Evolutionary conservation across 2,329 filamentous ascomycete species (phyloP).

Genomic region (Penicillium frequentans): DNA sequence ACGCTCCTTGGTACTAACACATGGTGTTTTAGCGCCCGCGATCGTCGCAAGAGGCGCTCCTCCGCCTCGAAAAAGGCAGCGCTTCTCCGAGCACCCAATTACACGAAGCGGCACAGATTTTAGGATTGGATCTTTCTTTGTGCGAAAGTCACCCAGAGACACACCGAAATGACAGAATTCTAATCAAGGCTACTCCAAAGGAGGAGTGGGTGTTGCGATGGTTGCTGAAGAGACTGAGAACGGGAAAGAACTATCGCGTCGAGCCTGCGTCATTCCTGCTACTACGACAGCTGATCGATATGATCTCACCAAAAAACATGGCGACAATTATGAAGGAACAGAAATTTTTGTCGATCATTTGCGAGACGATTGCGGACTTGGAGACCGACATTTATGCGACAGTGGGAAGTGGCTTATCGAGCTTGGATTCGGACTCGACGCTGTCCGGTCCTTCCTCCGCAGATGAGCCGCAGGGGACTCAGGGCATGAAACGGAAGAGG

Average conservation of each 20-base stretch:
- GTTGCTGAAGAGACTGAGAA: conserved; percentile 62
- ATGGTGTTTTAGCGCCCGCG: conserved; percentile 33
- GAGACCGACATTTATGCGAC: conserved; percentile 31
- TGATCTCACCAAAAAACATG: conserved; percentile 68
- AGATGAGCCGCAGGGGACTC: conserved; percentile 21
- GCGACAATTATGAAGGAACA: conserved; percentile 71
- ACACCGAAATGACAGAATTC: conserved; percentile 22
- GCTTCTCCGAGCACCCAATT: conserved; percentile 41
- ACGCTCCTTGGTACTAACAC: conserved; percentile 8
- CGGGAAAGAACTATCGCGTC: conserved; percentile 43
- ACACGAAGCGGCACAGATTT: conserved; percentile 44
- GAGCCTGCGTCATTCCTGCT: conserved; percentile 53
- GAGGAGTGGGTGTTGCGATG: conserved; percentile 68
- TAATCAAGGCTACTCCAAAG: conserved; percentile 42
- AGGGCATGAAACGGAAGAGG: conserved; percentile 43
- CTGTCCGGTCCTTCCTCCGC: conserved; percentile 28
- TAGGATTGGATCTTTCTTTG: conserved; percentile 40
- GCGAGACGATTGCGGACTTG: conserved; percentile 63
- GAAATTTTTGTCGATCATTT: conserved; percentile 65
- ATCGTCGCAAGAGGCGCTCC: conserved; percentile 45
- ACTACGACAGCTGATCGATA: conserved; percentile 64
- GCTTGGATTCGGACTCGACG: conserved; percentile 38
- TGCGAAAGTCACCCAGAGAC: conserved; percentile 33
- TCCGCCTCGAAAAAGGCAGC: conserved; percentile 46
- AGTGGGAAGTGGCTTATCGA: conserved; percentile 23